Conservation (phyloP, 2,329 filamentous ascomycete species). For the Hypoxylon rubiginosum region DNA sequence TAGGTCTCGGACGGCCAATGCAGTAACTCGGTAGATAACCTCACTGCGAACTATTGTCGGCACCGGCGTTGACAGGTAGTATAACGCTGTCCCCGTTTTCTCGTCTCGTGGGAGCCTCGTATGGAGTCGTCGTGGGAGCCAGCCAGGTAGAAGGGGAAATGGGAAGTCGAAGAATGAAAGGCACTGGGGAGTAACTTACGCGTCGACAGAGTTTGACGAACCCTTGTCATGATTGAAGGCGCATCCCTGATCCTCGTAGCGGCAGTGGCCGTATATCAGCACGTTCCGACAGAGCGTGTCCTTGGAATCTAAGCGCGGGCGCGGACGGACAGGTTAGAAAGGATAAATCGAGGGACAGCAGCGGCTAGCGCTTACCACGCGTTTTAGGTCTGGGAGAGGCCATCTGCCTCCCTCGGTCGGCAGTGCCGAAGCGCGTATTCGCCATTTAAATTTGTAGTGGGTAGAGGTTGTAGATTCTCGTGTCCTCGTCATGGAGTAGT, state of each 20-base stretch:
- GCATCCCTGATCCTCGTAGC: slow-evolving; percentile 92
- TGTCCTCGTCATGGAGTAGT: slow-evolving; percentile 43
- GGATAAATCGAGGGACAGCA: background rate
- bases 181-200: slow-evolving; percentile 46
- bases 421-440: slow-evolving; percentile 51
- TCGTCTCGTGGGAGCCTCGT: slow-evolving; percentile 13
- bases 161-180: slow-evolving; percentile 1
- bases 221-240: slow-evolving; percentile 87
- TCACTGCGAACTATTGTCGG: slow-evolving; percentile 7
- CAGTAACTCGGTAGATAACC: slow-evolving; percentile 7
- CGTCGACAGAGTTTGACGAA: slow-evolving; percentile 53
- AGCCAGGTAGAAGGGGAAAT: slow-evolving; percentile 21
- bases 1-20: slow-evolving; percentile 1
- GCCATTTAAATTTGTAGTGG: slow-evolving; percentile 51
- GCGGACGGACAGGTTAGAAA: slow-evolving; percentile 37
- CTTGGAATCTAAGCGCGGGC: slow-evolving; percentile 76
- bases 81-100: slow-evolving; percentile 7
- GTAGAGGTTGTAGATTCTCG: slow-evolving; percentile 30
- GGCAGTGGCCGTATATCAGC: slow-evolving; percentile 91
- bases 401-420: slow-evolving; percentile 53
- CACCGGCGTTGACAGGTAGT: slow-evolving; percentile 12
- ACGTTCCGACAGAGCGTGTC: slow-evolving; percentile 94
- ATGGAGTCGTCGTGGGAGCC: slow-evolving; percentile 22
- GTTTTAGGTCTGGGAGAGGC: slow-evolving; percentile 55
- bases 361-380: slow-evolving; percentile 49